Evolutionary conservation across 257 asterid genomes (phyloP), one percentile per base, ranked within the genome.

Genomic region (Dorcoceras hygrometricum): DNA sequence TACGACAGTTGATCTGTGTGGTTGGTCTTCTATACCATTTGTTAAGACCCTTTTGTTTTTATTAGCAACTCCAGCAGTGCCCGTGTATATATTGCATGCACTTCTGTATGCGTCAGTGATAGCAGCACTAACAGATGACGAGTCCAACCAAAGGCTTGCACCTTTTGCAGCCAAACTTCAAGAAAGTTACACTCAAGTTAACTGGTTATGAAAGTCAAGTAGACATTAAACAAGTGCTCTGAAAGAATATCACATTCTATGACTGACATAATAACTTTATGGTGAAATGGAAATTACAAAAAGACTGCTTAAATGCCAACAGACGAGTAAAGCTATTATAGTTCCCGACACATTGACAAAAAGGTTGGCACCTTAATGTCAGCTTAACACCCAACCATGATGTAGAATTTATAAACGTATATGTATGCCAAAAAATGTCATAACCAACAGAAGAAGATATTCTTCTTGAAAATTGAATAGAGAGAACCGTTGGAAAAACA

Each of bases 91-190:
- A 57, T 74, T 84, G 79, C 93, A 82, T 4, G 91, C 91, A 66
- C 86, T 73, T 80, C 68, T 87, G 67, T 78, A 93, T 59, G 95
- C 80, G 74, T 76, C 74, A 48, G 77, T 85, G 59, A 93, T 86
- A 76, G 98, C 98, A 76, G 91, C 91, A 83, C 87, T 93, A 77
- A 83, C 83, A 65, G 95, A 86, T 71, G 96, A 86, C 20, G 86
- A 70, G 75, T 93, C 98, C 82, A 93, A 76, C 97, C 97, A 93
- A 77, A 90, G 89, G 75, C 84, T 69, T 7, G 84, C 83, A 34
- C 94, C 93, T 70, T 82, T 80, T 73, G 84, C 88, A 71, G 96
- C 96, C 86, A 93, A 82, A 75, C 99, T 93, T 83, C 75, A 75
- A 76, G 39, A 59, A 57, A 68, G 57, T 72, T 64, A 66, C 39